Evolutionary conservation across 345 rosid species (phyloP).

Genomic region (Trapa bicornis): DNA sequence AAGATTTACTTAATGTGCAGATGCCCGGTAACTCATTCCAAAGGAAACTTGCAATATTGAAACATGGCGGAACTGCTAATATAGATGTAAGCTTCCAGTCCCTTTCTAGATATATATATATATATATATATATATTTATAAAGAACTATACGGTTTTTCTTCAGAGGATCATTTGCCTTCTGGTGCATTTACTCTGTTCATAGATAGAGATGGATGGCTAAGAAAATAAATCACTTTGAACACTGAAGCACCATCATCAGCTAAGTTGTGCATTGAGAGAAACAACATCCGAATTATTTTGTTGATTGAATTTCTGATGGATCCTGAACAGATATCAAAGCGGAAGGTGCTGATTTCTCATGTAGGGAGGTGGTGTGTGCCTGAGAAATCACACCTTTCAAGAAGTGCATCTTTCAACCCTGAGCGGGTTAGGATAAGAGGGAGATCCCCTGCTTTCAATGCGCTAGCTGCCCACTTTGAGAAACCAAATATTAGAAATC

Average conservation of each 20-base stretch:
- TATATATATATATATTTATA: too few relatives aligned
- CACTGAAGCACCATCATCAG: neutral
- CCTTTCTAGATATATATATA: neutral
- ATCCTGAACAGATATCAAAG: constrained; percentile 64
- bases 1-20: constrained; percentile 25
- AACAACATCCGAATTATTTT: neutral
- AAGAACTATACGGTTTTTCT: neutral
- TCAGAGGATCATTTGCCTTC: neutral
- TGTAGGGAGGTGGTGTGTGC: constrained; percentile 74
- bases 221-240: neutral
- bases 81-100: constrained; percentile 43
- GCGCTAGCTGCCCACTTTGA: constrained; percentile 94
- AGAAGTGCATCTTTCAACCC: constrained; percentile 94
- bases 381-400: constrained; percentile 86
- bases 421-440: constrained; percentile 89
- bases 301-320: neutral
- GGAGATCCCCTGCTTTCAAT: constrained; percentile 97
- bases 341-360: constrained; percentile 63
- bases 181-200: neutral
- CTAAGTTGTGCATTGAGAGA: too few relatives aligned
- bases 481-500: constrained; percentile 67
- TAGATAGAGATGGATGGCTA: neutral
- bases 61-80: constrained; percentile 56
- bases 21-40: constrained; percentile 95
- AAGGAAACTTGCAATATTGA: constrained; percentile 68